These are phyloP conservation scores for Silene coronaria DNA, from an alignment of 179 eudicot genomes.

Conservation along the genomic window DNA sequence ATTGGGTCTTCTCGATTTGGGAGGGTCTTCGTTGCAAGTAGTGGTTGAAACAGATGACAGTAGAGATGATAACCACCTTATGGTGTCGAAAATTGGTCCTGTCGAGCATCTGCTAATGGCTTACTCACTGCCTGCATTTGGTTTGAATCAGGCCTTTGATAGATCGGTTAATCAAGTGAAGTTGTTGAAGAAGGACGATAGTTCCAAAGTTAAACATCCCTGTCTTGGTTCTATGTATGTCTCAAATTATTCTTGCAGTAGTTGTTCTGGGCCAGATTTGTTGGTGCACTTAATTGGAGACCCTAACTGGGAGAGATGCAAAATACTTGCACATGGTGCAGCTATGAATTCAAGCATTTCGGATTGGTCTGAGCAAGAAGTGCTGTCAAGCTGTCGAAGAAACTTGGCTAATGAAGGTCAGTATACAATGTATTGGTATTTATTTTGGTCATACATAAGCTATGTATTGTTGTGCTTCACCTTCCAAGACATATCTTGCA, in stretches of 20 bases:
- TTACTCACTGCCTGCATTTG: constrained; percentile 66
- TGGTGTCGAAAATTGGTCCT: constrained; percentile 49
- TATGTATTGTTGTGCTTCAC: background rate
- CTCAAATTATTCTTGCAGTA: constrained; percentile 52
- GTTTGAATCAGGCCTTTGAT: constrained; percentile 79
- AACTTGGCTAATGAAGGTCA: constrained; percentile 39
- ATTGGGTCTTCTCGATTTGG: constrained; percentile 76
- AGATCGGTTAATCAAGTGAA: constrained; percentile 45
- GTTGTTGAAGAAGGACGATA: constrained; percentile 32
- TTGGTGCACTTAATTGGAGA: constrained; percentile 44
- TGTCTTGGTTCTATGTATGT: constrained; percentile 51
- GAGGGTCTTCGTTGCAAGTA: constrained; percentile 87
- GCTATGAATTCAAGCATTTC: constrained; percentile 51
- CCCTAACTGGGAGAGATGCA: constrained; percentile 64
- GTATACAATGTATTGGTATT: constrained; percentile 17
- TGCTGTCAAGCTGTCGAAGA: constrained; percentile 36
- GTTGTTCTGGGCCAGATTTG: constrained; percentile 31
- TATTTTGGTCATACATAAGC: background rate
- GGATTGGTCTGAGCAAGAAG: constrained; percentile 34
- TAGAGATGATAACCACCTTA: constrained; percentile 26
- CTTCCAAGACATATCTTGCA: background rate
- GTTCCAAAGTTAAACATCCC: constrained; percentile 58
- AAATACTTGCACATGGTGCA: constrained; percentile 50
- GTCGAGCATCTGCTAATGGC: constrained; percentile 49
- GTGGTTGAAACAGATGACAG: constrained; percentile 41